Percentiles rank a stretch among this genome's conserved stretches.
Evolutionary conservation across 2,329 filamentous ascomycete species (phyloP).

Genomic region (Aspergillus floridensis): DNA sequence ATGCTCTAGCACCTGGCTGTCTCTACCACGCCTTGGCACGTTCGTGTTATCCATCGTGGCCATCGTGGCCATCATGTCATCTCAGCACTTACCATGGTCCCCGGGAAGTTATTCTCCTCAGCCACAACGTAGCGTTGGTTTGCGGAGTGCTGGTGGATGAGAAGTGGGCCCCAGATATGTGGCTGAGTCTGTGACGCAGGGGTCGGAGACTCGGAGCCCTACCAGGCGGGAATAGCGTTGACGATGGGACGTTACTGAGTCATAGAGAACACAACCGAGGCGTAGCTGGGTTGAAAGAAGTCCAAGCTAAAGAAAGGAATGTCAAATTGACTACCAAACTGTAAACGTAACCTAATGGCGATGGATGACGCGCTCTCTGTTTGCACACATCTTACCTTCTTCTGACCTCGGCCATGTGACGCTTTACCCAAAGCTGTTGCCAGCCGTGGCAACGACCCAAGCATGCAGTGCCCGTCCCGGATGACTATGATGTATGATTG

Average conservation of each 20-base stretch:
- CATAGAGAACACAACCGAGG: not conserved
- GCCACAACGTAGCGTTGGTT: not conserved
- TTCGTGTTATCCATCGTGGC: not conserved
- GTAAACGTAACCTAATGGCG: not conserved
- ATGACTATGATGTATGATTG: no score
- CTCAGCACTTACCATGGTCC: not conserved
- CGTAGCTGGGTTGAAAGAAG: no score
- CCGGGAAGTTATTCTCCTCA: not conserved
- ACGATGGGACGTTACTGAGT: not conserved
- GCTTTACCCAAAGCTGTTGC: conserved; percentile 6
- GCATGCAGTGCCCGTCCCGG: no score
- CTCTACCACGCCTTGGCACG: not conserved
- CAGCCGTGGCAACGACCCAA: not conserved
- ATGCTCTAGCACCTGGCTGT: not conserved
- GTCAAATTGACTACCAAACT: no score
- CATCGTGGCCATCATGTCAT: not conserved
- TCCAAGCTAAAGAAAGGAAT: no score
- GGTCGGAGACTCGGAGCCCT: not conserved
- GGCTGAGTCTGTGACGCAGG: not conserved
- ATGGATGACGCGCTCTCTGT: not conserved
- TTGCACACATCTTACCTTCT: not conserved
- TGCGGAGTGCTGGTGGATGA: not conserved
- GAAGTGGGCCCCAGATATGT: not conserved
- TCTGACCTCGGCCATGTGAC: conserved; percentile 1
- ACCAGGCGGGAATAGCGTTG: not conserved